Base-by-base conservation (phyloP, 108 stramenopile genomes). In the Nannochloropsis salina region DNA sequence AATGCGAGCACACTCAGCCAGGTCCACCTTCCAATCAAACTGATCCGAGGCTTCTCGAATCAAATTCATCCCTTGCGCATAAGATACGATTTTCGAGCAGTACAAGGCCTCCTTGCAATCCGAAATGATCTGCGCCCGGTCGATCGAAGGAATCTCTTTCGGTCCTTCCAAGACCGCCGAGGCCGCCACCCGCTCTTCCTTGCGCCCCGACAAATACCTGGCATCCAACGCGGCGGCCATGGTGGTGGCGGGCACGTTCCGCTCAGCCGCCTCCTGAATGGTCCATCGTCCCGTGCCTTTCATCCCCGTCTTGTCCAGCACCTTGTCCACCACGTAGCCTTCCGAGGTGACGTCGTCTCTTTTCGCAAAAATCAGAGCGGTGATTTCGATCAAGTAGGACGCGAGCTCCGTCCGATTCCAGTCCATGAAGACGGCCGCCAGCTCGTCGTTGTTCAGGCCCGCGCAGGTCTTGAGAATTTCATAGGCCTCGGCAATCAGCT, bases 221-320 rank as follows among this genome's bases (percentile, higher is more conserved):
- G 93, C 90, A 84, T 99, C 99, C 45, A 99, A 93, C 42, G 99
- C 94, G 40, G 97, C 94, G 8, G 97, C 95, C 90, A 98, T 97
- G 44, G 96, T 96, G 42, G 96, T 95, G n/a, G 96, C 97, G 11
- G 99, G 94, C 8, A 98, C 97, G 84, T 92, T 92, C 80, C 94
- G 93, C 88, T 98, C 98, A 43, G 99, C 99, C n/a, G 97, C 97
- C 84, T 98, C 97, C 89, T 98, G 96, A 21, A 99, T 93, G 15
- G 99, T 99, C 99, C 97, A 98, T 20, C 96, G 92, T 18, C 99
- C 99, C 2, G 99, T 99, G 79, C 99, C 99, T 90, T 99, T 99
- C 96, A 96, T 98, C 2, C 99, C 99, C 42, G 97, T 97, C 91
- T 96, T 97, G 89, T 99, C 99, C 21, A 98, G 92, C 86, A 99